Evolutionary conservation across 2,329 filamentous ascomycete genomes (phyloP).

Genomic region (Clathrospora elynae): DNA sequence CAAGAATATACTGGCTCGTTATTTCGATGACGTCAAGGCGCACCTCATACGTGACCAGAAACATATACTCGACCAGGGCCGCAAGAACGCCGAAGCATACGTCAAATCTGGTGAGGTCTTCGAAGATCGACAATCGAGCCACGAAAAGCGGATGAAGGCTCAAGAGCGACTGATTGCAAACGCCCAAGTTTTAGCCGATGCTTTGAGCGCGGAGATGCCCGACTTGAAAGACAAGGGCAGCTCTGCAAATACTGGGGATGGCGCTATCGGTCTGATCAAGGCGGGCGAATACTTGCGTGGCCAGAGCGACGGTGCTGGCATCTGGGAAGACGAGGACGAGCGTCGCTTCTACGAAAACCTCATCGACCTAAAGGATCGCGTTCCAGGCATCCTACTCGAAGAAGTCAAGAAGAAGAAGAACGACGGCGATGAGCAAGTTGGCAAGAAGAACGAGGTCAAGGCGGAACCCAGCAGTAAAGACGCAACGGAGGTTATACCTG

Average conservation of each 20-base stretch:
- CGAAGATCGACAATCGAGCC: constrained; percentile 93
- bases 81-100: constrained; percentile 96
- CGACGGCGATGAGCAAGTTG: constrained; percentile 79
- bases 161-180: constrained; percentile 90
- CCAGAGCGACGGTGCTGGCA: constrained; percentile 86
- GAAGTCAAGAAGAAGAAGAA: constrained; percentile 92
- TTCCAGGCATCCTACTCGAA: constrained; percentile 90
- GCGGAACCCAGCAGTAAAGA: constrained; percentile 45
- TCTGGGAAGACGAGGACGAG: constrained; percentile 99
- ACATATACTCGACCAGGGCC: constrained; percentile 80
- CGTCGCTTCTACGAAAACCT: constrained; percentile 97
- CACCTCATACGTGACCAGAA: constrained; percentile 93
- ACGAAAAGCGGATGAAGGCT: constrained; percentile 89
- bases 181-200: constrained; percentile 88
- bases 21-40: constrained; percentile 89
- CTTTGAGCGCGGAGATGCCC: constrained; percentile 89
- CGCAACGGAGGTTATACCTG: constrained; percentile 50
- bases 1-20: constrained; percentile 80
- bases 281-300: constrained; percentile 90
- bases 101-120: constrained; percentile 99
- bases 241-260: constrained; percentile 66
- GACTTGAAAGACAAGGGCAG: constrained; percentile 85
- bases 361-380: constrained; percentile 92
- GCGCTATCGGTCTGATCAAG: constrained; percentile 90
- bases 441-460: constrained; percentile 68